These are phyloP conservation scores for Fusarium hostae DNA, from an alignment of 2,329 filamentous ascomycete species.

Conservation along the genomic window DNA sequence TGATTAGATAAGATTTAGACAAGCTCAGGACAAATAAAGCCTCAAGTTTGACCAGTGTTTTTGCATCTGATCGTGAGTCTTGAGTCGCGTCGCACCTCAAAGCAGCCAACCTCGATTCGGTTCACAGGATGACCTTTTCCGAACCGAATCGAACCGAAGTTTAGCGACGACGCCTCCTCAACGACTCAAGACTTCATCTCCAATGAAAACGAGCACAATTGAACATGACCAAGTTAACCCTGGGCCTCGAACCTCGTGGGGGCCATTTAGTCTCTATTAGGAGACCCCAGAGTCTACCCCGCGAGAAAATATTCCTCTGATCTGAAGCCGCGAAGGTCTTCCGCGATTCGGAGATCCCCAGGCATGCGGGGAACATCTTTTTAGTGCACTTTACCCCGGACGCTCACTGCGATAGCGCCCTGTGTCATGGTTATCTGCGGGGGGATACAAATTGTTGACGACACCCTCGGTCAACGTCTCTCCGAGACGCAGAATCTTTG, in stretches of 20 bases:
- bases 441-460: slow-evolving; percentile 35
- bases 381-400: slow-evolving; percentile 29
- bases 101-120: background rate
- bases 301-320: background rate
- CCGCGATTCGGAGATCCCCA: slow-evolving; percentile 19
- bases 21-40: background rate
- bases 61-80: background rate
- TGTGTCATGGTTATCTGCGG: slow-evolving; percentile 3
- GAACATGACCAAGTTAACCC: slow-evolving; percentile 3
- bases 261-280: background rate
- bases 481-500: background rate
- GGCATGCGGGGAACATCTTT: slow-evolving; percentile 22
- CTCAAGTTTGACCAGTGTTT: background rate
- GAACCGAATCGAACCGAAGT: slow-evolving; percentile 26
- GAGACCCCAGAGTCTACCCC: slow-evolving; percentile 11
- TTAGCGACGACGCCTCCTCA: slow-evolving; percentile 9
- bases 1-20: background rate
- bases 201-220: slow-evolving; percentile 9
- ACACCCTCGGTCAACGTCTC: slow-evolving; percentile 23
- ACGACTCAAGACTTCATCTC: background rate
- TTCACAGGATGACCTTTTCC: background rate
- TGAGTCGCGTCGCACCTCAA: background rate
- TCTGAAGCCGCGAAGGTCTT: slow-evolving; percentile 6
- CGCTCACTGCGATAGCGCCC: slow-evolving; percentile 8
- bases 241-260: slow-evolving; percentile 11